phyloP scores from a whole-genome alignment of 345 rosid genomes.

The Camelina neglecta region DNA sequence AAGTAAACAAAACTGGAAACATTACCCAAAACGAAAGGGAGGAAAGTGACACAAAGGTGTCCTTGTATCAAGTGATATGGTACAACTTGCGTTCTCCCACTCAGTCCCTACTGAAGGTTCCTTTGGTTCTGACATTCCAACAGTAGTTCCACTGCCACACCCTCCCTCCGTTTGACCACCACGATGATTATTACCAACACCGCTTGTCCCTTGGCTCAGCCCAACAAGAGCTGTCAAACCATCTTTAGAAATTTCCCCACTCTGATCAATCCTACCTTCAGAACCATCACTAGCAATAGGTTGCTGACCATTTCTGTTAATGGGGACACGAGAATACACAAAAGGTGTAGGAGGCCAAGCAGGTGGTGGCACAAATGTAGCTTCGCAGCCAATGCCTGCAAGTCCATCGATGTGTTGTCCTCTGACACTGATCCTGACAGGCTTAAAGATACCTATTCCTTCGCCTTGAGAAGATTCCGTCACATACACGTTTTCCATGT shows the following conservation, averaged over 20 bases:
- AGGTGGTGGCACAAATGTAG: slow-evolving; percentile 75
- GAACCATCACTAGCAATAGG: slow-evolving; percentile 81
- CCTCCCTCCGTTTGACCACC: slow-evolving; percentile 67
- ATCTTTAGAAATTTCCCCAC: slow-evolving; percentile 78
- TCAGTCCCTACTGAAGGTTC: slow-evolving; percentile 66
- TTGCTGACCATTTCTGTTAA: slow-evolving; percentile 81
- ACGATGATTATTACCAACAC: slow-evolving; percentile 50
- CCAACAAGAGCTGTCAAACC: slow-evolving; percentile 94
- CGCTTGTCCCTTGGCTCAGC: slow-evolving; percentile 74
- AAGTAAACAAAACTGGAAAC: slow-evolving; percentile 25
- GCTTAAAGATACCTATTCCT: slow-evolving; percentile 76
- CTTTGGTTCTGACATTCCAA: slow-evolving; percentile 70
- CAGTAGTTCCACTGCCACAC: slow-evolving; percentile 54
- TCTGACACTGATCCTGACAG: slow-evolving; percentile 88
- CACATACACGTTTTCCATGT: slow-evolving; percentile 67
- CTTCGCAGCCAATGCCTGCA: slow-evolving; percentile 94
- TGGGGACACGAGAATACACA: slow-evolving; percentile 93
- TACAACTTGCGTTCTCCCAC: slow-evolving; percentile 73
- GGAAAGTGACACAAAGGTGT: slow-evolving; percentile 97
- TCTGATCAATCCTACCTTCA: slow-evolving; percentile 75
- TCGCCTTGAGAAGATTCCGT: slow-evolving; percentile 75
- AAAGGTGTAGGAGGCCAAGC: slow-evolving; percentile 91
- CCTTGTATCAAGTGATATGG: slow-evolving; percentile 88
- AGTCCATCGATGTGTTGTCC: slow-evolving; percentile 88
- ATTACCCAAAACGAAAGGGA: slow-evolving; percentile 97